Evolutionary conservation across 2,329 filamentous ascomycete genomes (phyloP), one percentile per base, ranked within the genome.

Genomic region (Phialocephala sp.): DNA sequence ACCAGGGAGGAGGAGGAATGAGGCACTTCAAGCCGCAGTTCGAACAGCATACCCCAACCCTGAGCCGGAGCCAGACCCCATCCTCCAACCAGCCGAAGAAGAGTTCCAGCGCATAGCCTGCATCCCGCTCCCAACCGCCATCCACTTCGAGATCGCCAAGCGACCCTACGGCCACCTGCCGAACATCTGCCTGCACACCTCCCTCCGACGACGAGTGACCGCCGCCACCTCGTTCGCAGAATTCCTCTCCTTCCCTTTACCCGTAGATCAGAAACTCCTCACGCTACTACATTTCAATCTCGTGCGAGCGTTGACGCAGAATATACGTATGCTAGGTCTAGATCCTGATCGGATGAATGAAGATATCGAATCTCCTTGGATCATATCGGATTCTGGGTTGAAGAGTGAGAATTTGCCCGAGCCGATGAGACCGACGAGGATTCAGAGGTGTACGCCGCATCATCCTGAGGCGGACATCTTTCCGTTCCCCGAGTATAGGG

Each of bases 391-490:
- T n/a, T n/a, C n/a, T n/a, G n/a, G 39, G 56, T 22, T 20, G 24
- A 27, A 37, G 15, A 56, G 24, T 41, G 32, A 37, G 18, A 59
- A 64, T 3, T 58, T 72, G 1, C 72, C 70, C 2, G 58, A 60
- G 12, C 18, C 59, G 5, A 74, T 80, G 0, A 75, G 73, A 14
- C 80, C 80, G 0, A 83, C 80, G 0, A 64, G 60, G 8, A 24
- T 81, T 4, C 81, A 83, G 62, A 67, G 69, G 22, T 71, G 71
- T 0, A 71, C 75, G 0, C 70, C 73, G 8, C 80, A 83, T 61
- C 81, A 83, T 67, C 80, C 81, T 0, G 77, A 77, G 69, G 69
- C 78, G 9, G 77, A 80, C 52, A 62, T 78, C 1, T 76, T 79
- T 35, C 78, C 78, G 0, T 75, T 77, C 22, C 77, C 80, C 0